Percentiles rank a stretch among this genome's conserved stretches.
Conservation (phyloP, 1,284 basidiomycete genomes). For the Ceratobasidium sp. region DNA sequence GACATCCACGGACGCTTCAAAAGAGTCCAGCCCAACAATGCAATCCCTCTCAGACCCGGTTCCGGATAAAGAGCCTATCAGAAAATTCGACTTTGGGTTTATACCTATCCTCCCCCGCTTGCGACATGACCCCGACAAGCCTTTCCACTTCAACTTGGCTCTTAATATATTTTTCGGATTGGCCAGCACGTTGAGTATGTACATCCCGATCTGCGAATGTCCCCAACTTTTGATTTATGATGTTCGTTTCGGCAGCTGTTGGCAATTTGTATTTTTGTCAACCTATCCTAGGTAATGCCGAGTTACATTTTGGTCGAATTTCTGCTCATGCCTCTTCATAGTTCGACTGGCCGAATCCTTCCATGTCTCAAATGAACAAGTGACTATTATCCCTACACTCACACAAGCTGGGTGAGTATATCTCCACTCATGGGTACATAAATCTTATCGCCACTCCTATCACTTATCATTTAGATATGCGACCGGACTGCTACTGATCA, state of each 20-base stretch:
- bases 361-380: constrained; percentile 18
- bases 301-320: background rate
- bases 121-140: constrained; percentile 69
- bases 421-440: too few relatives aligned
- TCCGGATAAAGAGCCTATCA: background rate
- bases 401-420: constrained; percentile 31
- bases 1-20: background rate
- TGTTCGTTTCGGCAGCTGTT: constrained; percentile 50
- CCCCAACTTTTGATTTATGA: constrained; percentile 1
- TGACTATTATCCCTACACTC: constrained; percentile 36
- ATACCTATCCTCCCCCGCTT: constrained; percentile 74
- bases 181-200: constrained; percentile 68
- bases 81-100: constrained; percentile 65
- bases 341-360: constrained; percentile 35
- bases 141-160: constrained; percentile 70
- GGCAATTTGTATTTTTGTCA: constrained; percentile 40
- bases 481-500: constrained; percentile 70
- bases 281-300: constrained; percentile 19
- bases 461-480: constrained; percentile 62
- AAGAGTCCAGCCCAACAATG: background rate
- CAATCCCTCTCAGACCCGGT: background rate
- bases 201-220: background rate
- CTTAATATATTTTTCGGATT: constrained; percentile 75
- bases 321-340: background rate
- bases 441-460: background rate